Evolutionary conservation across 2,329 filamentous ascomycete genomes (phyloP).

Genomic region (Alternaria infectoria): DNA sequence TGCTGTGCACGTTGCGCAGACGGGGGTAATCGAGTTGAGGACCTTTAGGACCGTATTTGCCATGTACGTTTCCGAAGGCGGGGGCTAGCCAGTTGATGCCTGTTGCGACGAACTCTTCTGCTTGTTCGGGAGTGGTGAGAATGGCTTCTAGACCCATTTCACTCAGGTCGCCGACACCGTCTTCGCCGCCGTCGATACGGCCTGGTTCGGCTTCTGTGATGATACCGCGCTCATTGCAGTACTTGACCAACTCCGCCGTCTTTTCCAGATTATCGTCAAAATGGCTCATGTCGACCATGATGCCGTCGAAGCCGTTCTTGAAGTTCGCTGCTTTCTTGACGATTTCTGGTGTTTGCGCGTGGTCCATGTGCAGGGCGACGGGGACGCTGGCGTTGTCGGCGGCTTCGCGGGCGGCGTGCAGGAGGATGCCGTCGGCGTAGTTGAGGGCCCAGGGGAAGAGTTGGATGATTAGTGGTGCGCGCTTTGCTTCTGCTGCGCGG

Average conservation of each 20-base stretch:
- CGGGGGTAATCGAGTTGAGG: constrained; percentile 52
- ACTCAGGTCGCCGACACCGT: constrained; percentile 72
- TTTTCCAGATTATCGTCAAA: constrained; percentile 71
- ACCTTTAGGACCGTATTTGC: constrained; percentile 71
- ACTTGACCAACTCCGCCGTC: constrained; percentile 67
- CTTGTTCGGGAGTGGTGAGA: constrained; percentile 72
- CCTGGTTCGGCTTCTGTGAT: constrained; percentile 75
- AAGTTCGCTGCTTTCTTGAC: constrained; percentile 65
- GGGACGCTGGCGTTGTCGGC: constrained; percentile 57
- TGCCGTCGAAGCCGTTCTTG: constrained; percentile 39
- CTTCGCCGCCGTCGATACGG: constrained; percentile 75
- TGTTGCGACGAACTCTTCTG: constrained; percentile 71
- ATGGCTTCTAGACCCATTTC: constrained; percentile 63
- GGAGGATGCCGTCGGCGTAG: constrained; percentile 62
- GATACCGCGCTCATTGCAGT: constrained; percentile 70
- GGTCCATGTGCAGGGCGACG: constrained; percentile 69
- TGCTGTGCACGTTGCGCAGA: constrained; percentile 54
- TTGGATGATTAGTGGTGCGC: constrained; percentile 72
- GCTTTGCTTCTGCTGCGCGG: constrained; percentile 70
- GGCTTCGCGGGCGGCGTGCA: constrained; percentile 55
- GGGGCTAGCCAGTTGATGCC: constrained; percentile 78
- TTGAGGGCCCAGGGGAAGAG: constrained; percentile 77
- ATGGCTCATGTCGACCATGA: constrained; percentile 73
- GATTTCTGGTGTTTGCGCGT: constrained; percentile 68
- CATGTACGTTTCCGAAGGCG: constrained; percentile 78